Evolutionary conservation across 345 rosid species (phyloP), one percentile per base, ranked within the genome.

Genomic region (Camelina hispida): DNA sequence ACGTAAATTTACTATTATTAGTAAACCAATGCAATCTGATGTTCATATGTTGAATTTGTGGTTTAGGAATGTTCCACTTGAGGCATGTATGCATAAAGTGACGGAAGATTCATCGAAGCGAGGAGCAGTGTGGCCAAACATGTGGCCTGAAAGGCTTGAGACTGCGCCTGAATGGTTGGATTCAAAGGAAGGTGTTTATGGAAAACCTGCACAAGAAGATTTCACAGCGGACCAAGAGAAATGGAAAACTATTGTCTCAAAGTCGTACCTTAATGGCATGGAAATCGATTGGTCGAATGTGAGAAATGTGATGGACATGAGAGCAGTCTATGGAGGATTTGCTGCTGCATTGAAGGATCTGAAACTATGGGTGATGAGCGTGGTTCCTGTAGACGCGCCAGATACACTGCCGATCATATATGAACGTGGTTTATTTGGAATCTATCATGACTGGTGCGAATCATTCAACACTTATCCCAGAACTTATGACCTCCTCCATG

Each of bases 231-330:
- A 91, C 75, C 86, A 87, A 76, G 78, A 79, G 44, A 88, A 85
- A 67, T 89, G 97, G 97, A 89, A 86, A 73, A 77, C 73, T 62
- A 80, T 87, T 48, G 84, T 91, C 79, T 78, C 89, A 25, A 71
- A 85, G 54, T 81, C 89, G 6, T 91, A 89, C 72, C 59, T 85
- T 73, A 81, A 78, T 11, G 93, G 76, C 52, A 82, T 91, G 77
- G 89, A 83, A 71, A 85, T 91, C 2, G 55, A 79, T 69, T 89
- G 94, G 95, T 84, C 91, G 77, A 77, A 78, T 18, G 84, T 87
- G 69, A 86, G 98, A 68, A 94, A 91, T 62, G 87, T 87, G 73
- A 88, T 94, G 93, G 98, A 91, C 82, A 94, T 91, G 98, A 89
- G 84, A 79, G 94, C 98, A 62, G 90, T 86, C 20, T 91, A 89